Evolutionary conservation across 495 filamentous ascomycete species (phyloP).

Genomic region (Hypomontagnella submonticulosa): DNA sequence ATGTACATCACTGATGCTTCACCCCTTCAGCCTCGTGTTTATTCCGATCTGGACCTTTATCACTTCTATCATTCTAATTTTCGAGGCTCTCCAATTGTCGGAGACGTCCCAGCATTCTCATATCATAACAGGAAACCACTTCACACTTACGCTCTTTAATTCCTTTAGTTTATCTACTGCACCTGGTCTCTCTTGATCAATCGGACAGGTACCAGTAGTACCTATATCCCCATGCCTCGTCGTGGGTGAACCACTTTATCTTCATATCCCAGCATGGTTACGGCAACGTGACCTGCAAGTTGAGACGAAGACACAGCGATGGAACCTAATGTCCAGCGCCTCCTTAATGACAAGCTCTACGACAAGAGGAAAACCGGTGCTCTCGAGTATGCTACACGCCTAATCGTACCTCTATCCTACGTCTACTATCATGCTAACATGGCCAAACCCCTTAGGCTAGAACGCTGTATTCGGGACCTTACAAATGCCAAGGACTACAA

Average conservation of each 20-base stretch:
- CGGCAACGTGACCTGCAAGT: constrained; percentile 29
- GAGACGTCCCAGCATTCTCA: too few relatives aligned
- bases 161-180: constrained; percentile 4
- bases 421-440: constrained; percentile 20
- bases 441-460: constrained; percentile 68
- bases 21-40: constrained; percentile 30
- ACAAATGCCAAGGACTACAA: constrained; percentile 79
- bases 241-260: constrained; percentile 3
- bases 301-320: constrained; percentile 59
- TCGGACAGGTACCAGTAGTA: not conserved
- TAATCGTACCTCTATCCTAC: not conserved
- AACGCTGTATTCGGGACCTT: constrained; percentile 89
- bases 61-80: too few relatives aligned
- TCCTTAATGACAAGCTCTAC: constrained; percentile 97
- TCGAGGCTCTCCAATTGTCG: too few relatives aligned
- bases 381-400: constrained; percentile 78
- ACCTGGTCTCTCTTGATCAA: not conserved
- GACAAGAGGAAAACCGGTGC: constrained; percentile 97
- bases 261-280: constrained; percentile 9
- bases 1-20: constrained; percentile 35
- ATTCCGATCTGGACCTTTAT: not conserved
- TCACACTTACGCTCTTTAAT: not conserved
- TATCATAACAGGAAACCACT: too few relatives aligned
- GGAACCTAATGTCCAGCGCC: constrained; percentile 88
- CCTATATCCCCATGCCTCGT: not conserved